A percentile compares a stretch with the other conserved stretches of the same genome.
phyloP scores from a whole-genome alignment of 306 rosid species.

The Pyrus communis region DNA sequence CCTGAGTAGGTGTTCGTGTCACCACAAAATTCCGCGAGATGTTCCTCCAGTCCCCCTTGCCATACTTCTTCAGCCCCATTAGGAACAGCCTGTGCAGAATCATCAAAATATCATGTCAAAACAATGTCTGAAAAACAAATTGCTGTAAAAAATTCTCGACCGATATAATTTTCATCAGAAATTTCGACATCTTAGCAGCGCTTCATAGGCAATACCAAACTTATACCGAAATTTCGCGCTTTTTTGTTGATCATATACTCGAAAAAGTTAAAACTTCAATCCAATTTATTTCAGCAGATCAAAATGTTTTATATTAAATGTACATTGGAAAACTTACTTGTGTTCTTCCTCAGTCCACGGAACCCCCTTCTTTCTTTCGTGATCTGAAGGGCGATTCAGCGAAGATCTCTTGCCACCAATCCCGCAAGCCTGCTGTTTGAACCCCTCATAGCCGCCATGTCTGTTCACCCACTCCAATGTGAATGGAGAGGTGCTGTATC shows the following conservation, averaged over 20 bases:
- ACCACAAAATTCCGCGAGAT: constrained; percentile 72
- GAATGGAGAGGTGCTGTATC: constrained; percentile 50
- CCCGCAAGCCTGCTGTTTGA: constrained; percentile 39
- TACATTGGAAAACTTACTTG: constrained; percentile 37
- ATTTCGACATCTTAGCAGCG: neutral
- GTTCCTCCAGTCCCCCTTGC: constrained; percentile 97
- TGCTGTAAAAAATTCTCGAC: neutral
- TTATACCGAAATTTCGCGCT: neutral
- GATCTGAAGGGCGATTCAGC: constrained; percentile 45
- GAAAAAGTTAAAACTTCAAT: neutral
- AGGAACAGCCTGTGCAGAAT: constrained; percentile 55
- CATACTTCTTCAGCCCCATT: constrained; percentile 74
- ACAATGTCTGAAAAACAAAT: neutral
- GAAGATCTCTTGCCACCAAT: constrained; percentile 50
- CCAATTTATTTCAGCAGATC: neutral
- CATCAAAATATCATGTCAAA: constrained; percentile 6
- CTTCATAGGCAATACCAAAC: neutral
- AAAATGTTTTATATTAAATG: neutral
- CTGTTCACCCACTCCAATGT: constrained; percentile 68
- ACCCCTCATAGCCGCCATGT: constrained; percentile 47
- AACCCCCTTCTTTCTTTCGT: constrained; percentile 84
- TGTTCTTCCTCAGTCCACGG: constrained; percentile 98
- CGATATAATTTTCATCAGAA: neutral
- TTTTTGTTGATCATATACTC: neutral
- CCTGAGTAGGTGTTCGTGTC: constrained; percentile 82